Conservation (phyloP, 805 yeast species). For the Nematodospora valgi region DNA sequence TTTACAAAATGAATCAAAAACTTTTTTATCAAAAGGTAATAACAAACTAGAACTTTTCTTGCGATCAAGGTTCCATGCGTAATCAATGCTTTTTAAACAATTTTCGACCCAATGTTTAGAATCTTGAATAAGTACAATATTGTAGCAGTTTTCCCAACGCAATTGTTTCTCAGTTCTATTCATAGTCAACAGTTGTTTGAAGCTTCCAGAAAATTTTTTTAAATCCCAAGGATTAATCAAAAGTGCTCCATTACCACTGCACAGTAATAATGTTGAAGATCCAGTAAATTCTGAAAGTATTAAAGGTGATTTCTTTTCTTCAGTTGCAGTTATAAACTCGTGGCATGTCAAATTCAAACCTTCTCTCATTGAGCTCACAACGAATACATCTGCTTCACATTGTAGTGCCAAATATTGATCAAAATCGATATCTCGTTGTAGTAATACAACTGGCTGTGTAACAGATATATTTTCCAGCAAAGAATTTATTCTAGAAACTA, state of each 20-base stretch:
- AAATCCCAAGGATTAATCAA: slow-evolving; percentile 91
- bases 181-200: slow-evolving; percentile 67
- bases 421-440: slow-evolving; percentile 86
- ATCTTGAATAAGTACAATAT: slow-evolving; percentile 62
- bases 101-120: slow-evolving; percentile 70
- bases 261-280: slow-evolving; percentile 70
- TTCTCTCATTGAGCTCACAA: slow-evolving; percentile 89
- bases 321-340: slow-evolving; percentile 79
- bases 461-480: slow-evolving; percentile 67
- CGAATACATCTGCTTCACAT: slow-evolving; percentile 81
- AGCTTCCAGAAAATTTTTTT: slow-evolving; percentile 58
- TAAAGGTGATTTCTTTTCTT: slow-evolving; percentile 71
- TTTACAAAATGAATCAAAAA: slow-evolving; percentile 21
- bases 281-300: slow-evolving; percentile 93
- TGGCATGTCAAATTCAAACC: slow-evolving; percentile 97
- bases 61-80: slow-evolving; percentile 34
- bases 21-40: slow-evolving; percentile 28
- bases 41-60: slow-evolving; percentile 22
- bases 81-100: slow-evolving; percentile 52
- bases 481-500: slow-evolving; percentile 84
- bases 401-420: slow-evolving; percentile 85
- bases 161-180: slow-evolving; percentile 48
- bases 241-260: slow-evolving; percentile 56
- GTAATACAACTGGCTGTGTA: slow-evolving; percentile 77
- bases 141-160: slow-evolving; percentile 61